Evolutionary conservation across 2,329 filamentous ascomycete genomes (phyloP).

Genomic region (Calonectria pseudoturangicola): DNA sequence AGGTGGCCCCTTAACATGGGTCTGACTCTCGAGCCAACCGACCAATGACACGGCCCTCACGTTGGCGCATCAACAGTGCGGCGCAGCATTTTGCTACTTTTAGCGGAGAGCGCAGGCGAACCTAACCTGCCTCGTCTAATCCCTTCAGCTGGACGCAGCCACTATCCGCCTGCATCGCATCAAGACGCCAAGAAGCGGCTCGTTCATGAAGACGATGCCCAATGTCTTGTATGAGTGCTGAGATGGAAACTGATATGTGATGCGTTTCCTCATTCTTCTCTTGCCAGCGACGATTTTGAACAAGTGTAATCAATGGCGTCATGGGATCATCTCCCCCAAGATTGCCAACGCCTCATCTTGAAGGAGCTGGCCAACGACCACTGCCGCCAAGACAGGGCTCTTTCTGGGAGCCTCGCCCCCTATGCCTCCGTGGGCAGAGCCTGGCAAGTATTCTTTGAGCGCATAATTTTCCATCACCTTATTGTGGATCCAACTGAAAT

Average conservation of each 20-base stretch:
- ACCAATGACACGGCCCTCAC: background rate
- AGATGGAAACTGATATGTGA: background rate
- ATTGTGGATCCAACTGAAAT: background rate
- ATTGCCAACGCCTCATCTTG: background rate
- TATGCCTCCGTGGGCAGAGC: background rate
- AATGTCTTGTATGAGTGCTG: background rate
- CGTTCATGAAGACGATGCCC: slow-evolving; percentile 4
- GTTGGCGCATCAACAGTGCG: background rate
- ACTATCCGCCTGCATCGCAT: background rate
- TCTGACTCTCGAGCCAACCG: background rate
- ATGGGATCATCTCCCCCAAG: background rate
- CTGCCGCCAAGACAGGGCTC: background rate
- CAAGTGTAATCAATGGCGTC: background rate
- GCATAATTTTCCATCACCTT: background rate
- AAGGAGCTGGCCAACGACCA: background rate
- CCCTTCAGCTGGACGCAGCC: background rate
- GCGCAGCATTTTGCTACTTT: background rate
- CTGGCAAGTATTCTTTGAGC: background rate
- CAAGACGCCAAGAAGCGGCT: background rate
- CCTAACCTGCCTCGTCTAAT: background rate
- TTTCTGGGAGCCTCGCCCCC: background rate
- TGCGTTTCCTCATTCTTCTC: background rate
- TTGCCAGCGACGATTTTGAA: background rate
- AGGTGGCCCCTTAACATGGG: slow-evolving; percentile 2
- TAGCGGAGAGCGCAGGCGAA: background rate